These are phyloP conservation scores for Phaeoacremonium minimum DNA, from an alignment of 2,329 filamentous ascomycete species.

Conservation along the genomic window DNA sequence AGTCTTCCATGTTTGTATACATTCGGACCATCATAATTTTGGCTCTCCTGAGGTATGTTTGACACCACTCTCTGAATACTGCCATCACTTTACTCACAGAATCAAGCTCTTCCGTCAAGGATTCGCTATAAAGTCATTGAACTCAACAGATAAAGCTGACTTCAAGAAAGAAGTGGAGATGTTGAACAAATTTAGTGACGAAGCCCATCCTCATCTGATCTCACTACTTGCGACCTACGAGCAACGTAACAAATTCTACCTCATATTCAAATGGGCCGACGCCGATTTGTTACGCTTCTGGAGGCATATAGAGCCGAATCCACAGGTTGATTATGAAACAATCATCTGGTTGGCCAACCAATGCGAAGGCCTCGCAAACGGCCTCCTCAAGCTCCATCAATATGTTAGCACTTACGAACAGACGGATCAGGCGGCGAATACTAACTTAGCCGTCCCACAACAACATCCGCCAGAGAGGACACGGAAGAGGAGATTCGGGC, in stretches of 20 bases:
- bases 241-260: constrained; percentile 3
- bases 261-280: constrained; percentile 15
- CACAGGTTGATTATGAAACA: not conserved
- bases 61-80: not conserved
- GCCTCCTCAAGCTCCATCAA: constrained; percentile 9
- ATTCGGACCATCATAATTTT: constrained; percentile 12
- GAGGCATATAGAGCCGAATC: constrained; percentile 1
- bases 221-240: constrained; percentile 13
- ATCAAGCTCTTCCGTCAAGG: not conserved
- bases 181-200: constrained; percentile 12
- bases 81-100: not conserved
- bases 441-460: no score
- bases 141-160: constrained; percentile 1
- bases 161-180: constrained; percentile 13
- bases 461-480: not conserved
- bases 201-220: constrained; percentile 10
- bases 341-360: constrained; percentile 11
- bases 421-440: not conserved
- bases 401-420: constrained; percentile 1
- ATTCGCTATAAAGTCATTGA: constrained; percentile 9
- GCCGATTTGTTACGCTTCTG: constrained; percentile 10
- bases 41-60: not conserved
- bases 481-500: not conserved
- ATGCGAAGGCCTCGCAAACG: constrained; percentile 9
- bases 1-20: constrained; percentile 9